Conservation (phyloP, 1,139 yeast species). For the Taphrina communis region DNA sequence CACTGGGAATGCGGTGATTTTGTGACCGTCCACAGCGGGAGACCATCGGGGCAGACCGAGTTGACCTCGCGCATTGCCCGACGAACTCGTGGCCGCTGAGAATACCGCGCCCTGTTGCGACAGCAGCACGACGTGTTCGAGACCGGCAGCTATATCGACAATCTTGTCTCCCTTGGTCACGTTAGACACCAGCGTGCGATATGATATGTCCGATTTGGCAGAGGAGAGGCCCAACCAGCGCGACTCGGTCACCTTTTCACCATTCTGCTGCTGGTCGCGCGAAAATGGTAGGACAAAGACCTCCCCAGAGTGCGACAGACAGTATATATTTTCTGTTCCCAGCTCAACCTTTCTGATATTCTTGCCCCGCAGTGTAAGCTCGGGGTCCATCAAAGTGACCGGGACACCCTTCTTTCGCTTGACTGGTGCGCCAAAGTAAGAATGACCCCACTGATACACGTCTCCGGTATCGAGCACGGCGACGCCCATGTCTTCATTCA, state of each 20-base stretch:
- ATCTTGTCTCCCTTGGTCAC: conserved; percentile 59
- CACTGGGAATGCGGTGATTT: conserved; percentile 51
- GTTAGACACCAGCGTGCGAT: conserved; percentile 34
- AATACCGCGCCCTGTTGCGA: conserved; percentile 56
- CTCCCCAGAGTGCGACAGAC: conserved; percentile 61
- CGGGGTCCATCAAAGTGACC: conserved; percentile 46
- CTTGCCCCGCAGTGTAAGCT: conserved; percentile 58
- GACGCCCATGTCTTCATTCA: conserved; percentile 62
- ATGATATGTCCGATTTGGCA: conserved; percentile 18
- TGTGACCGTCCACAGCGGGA: conserved; percentile 50
- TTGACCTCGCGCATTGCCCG: conserved; percentile 63
- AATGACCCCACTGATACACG: conserved; percentile 69
- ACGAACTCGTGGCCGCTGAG: conserved; percentile 60
- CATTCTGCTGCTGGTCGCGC: conserved; percentile 46
- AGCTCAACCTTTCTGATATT: conserved; percentile 55
- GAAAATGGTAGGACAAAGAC: conserved; percentile 60
- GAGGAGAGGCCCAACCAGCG: conserved; percentile 39
- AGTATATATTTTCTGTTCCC: conserved; percentile 56
- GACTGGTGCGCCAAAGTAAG: conserved; percentile 47
- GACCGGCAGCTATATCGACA: conserved; percentile 64
- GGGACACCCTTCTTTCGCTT: conserved; percentile 48
- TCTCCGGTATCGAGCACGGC: conserved; percentile 75
- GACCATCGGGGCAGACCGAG: conserved; percentile 60
- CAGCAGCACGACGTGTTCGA: conserved; percentile 67
- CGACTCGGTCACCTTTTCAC: conserved; percentile 34